Evolutionary conservation across 495 filamentous ascomycete genomes (phyloP).

Genomic region (Daldinia concentrica): DNA sequence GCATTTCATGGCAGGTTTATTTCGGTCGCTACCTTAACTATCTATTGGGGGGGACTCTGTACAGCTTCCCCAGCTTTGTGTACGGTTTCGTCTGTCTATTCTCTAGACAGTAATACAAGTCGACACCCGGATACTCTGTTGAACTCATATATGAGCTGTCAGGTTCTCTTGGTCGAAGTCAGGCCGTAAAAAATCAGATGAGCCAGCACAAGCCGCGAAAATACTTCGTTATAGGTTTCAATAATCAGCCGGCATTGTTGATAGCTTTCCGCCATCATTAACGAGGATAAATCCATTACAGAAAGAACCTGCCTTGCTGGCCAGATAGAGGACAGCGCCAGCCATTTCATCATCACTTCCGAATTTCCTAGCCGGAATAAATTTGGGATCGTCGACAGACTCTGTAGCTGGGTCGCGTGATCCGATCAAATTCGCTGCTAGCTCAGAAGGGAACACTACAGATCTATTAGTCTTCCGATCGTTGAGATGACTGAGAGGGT

Average conservation of each 20-base stretch:
- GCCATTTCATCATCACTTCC: conserved; percentile 65
- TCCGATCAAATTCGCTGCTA: conserved; percentile 40
- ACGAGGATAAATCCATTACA: conserved; percentile 66
- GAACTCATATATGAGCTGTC: background rate
- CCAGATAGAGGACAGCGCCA: conserved; percentile 48
- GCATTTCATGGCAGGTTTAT: conserved; percentile 5
- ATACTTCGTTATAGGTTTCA: conserved; percentile 35
- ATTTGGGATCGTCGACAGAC: conserved; percentile 12
- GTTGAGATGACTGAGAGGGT: background rate
- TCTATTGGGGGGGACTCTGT: background rate
- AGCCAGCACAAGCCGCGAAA: background rate
- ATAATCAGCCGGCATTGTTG: conserved; percentile 56
- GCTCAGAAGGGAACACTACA: conserved; percentile 62
- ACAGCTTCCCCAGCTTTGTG: background rate
- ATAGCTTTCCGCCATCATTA: conserved; percentile 65
- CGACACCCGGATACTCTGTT: background rate
- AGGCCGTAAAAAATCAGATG: background rate
- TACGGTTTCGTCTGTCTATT: background rate
- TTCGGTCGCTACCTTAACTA: conserved; percentile 12
- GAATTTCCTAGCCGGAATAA: conserved; percentile 59
- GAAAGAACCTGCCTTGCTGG: conserved; percentile 59
- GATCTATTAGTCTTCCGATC: conserved; percentile 7
- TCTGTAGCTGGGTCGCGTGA: conserved; percentile 53
- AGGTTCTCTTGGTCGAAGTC: background rate
- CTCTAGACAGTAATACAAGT: conserved; percentile 10